These are phyloP conservation scores for Stylosanthes scabra DNA, from an alignment of 331 rosid species.

Conservation along the genomic window DNA sequence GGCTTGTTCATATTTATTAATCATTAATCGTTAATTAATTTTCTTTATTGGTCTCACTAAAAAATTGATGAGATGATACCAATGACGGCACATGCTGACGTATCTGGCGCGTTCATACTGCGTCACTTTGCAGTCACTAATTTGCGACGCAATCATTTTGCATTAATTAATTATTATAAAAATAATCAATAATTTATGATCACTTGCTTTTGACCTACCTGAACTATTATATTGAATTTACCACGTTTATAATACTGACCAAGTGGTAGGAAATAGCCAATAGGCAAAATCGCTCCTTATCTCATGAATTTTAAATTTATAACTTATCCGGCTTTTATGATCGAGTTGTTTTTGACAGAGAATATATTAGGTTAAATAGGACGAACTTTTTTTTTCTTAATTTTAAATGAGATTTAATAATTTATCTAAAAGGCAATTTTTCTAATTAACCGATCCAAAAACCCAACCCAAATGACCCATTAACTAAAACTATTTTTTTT, in stretches of 20 bases:
- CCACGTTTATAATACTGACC: background rate
- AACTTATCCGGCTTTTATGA: no score
- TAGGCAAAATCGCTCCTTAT: background rate
- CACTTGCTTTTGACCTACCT: background rate
- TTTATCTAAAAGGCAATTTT: no score
- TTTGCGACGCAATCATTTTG: background rate
- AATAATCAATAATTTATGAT: background rate
- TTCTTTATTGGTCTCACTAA: background rate
- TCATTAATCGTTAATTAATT: background rate
- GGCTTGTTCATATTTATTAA: background rate
- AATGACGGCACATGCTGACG: background rate
- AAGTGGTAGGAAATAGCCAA: background rate
- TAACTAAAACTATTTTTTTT: no score
- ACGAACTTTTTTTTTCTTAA: no score
- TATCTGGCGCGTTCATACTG: background rate
- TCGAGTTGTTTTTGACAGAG: no score
- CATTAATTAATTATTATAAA: background rate
- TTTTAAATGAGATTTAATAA: no score
- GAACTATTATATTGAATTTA: background rate
- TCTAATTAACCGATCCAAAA: no score
- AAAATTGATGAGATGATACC: background rate
- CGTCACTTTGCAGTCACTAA: background rate
- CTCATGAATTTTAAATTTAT: no score
- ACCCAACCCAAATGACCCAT: no score
- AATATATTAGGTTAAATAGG: no score